Evolutionary conservation across 306 rosid genomes (phyloP).

Genomic region (Crotalaria pallida): DNA sequence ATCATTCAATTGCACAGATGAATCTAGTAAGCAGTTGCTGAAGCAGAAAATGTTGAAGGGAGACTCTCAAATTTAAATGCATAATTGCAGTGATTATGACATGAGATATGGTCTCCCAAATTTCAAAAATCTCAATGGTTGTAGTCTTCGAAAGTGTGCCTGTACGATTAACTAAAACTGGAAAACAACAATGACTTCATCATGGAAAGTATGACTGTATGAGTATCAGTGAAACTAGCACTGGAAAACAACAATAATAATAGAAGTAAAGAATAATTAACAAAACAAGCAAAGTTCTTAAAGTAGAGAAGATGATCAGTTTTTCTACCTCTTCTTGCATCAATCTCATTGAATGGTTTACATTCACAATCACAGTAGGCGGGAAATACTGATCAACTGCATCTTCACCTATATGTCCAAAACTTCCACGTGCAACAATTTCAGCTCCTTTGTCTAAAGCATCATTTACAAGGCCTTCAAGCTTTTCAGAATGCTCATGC

Average conservation of each 20-base stretch:
- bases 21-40: neutral
- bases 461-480: slow-evolving; percentile 70
- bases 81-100: neutral
- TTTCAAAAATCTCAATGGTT: slow-evolving; percentile 11
- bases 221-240: neutral
- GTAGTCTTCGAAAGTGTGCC: neutral
- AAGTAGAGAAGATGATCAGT: neutral
- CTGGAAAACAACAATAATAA: neutral
- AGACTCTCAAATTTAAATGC: neutral
- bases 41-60: neutral
- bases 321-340: slow-evolving; percentile 90
- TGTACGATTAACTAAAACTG: neutral
- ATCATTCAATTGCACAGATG: slow-evolving; percentile 20
- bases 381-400: slow-evolving; percentile 90
- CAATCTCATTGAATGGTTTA: slow-evolving; percentile 76
- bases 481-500: slow-evolving; percentile 90
- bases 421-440: slow-evolving; percentile 71
- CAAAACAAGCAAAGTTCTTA: neutral
- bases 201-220: neutral
- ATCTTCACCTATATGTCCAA: slow-evolving; percentile 73
- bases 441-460: slow-evolving; percentile 82
- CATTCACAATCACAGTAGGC: slow-evolving; percentile 75
- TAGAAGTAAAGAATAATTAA: neutral
- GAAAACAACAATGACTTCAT: neutral
- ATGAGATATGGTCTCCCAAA: neutral